Conservation (phyloP, 768 basidiomycete species). For the Auricularia auricula-judae region DNA sequence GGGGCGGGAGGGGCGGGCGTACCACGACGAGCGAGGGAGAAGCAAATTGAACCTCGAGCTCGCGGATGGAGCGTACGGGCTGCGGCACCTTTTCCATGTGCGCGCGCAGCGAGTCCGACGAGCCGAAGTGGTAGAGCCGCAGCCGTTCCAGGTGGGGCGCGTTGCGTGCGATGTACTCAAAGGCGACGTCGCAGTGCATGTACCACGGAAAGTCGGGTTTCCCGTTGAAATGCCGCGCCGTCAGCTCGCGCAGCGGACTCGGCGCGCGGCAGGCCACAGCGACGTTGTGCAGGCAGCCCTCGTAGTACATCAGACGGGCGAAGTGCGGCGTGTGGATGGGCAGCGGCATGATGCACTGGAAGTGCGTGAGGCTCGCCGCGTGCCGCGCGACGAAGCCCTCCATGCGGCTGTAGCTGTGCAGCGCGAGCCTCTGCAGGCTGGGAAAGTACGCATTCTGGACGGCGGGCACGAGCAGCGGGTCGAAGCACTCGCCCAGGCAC, state of each 20-base stretch:
- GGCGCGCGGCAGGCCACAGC: background rate
- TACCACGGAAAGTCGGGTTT: background rate
- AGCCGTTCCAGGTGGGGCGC: background rate
- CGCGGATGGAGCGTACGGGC: background rate
- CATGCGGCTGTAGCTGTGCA: background rate
- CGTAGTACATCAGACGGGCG: background rate
- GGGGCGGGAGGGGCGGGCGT: background rate
- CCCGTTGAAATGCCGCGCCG: background rate
- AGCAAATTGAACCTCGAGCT: background rate
- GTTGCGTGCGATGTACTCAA: background rate
- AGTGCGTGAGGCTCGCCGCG: background rate
- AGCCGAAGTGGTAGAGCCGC: background rate
- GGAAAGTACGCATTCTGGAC: background rate
- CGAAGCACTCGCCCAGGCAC: background rate
- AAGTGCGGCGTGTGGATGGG: background rate
- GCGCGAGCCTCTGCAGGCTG: background rate
- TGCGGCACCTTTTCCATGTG: background rate
- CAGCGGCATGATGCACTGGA: background rate
- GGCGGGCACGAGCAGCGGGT: background rate
- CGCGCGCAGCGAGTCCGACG: background rate
- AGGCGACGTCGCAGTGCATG: background rate
- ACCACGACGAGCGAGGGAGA: background rate
- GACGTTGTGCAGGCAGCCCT: background rate
- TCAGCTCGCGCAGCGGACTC: background rate
- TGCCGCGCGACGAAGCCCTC: background rate